phyloP scores from a whole-genome alignment of 345 rosid species.

The Ceriops zippeliana region DNA sequence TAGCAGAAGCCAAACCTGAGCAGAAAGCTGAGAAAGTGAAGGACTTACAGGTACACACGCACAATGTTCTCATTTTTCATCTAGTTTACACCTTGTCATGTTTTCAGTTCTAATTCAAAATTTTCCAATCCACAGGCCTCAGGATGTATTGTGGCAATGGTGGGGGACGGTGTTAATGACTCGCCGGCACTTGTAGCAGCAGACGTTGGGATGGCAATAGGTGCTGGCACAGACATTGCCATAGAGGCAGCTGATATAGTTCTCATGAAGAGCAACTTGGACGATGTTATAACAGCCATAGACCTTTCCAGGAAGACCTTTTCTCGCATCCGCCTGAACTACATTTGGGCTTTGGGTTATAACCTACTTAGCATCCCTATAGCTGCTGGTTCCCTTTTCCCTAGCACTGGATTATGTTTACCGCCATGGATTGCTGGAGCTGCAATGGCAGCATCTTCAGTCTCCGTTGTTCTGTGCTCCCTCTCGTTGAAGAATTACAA shows the following conservation, averaged over 20 bases:
- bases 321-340: conserved; percentile 80
- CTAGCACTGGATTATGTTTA: conserved; percentile 55
- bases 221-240: conserved; percentile 94
- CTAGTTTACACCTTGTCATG: not conserved
- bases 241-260: conserved; percentile 97
- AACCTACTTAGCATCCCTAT: conserved; percentile 81
- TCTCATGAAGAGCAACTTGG: conserved; percentile 87
- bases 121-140: conserved; percentile 38
- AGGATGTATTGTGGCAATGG: conserved; percentile 82
- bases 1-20: conserved; percentile 90
- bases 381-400: conserved; percentile 83
- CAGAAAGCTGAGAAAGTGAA: conserved; percentile 87
- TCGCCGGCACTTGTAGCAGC: conserved; percentile 93
- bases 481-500: conserved; percentile 69
- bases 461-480: conserved; percentile 89
- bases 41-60: conserved; percentile 56
- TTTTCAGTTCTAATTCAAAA: not conserved
- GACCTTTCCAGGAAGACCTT: conserved; percentile 83
- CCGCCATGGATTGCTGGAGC: conserved; percentile 99
- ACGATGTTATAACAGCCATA: conserved; percentile 91
- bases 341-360: conserved; percentile 90
- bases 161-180: conserved; percentile 94
- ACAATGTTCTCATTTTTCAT: too few relatives aligned
- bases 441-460: conserved; percentile 97
- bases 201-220: conserved; percentile 94